Evolutionary conservation across 163 green algal species (phyloP).

Genomic region (Scenedesmus sp.): DNA sequence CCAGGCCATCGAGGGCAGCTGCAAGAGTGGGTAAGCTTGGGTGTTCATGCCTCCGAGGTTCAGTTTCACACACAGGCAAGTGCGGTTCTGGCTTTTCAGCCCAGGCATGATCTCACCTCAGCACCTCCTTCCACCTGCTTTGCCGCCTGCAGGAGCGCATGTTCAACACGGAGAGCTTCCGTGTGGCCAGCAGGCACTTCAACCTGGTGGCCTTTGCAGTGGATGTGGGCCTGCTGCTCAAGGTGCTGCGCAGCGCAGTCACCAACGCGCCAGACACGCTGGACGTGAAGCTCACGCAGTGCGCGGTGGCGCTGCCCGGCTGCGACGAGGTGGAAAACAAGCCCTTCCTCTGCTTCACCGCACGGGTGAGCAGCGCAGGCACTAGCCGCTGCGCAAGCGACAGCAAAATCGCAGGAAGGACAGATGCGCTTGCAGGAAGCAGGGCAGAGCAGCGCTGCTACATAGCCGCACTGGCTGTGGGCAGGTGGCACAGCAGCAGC

Average conservation of each 20-base stretch:
- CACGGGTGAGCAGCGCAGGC: slow-evolving; percentile 29
- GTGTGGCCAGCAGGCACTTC: slow-evolving; percentile 69
- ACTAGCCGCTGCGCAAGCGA: background rate
- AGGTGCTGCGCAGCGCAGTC: slow-evolving; percentile 71
- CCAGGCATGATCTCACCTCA: background rate
- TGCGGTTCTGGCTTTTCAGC: background rate
- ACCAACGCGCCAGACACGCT: slow-evolving; percentile 72
- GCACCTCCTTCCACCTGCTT: background rate
- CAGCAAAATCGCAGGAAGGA: background rate
- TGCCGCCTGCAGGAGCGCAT: slow-evolving; percentile 68
- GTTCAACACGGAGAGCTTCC: slow-evolving; percentile 71
- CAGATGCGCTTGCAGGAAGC: background rate
- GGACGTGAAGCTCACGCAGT: slow-evolving; percentile 73
- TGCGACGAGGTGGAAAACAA: slow-evolving; percentile 50
- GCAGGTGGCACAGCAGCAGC: no score
- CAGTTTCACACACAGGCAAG: background rate
- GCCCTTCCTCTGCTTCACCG: slow-evolving; percentile 78
- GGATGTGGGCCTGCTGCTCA: slow-evolving; percentile 76
- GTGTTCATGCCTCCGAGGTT: background rate
- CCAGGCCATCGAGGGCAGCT: background rate
- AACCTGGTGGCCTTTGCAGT: slow-evolving; percentile 85
- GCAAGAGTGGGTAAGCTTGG: background rate
- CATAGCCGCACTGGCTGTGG: background rate
- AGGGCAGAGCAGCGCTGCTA: no score
- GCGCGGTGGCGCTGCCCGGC: slow-evolving; percentile 33